Evolutionary conservation across 208 protist genomes (phyloP), one percentile per base, ranked within the genome.

Genomic region (Phytomonas sp.): DNA sequence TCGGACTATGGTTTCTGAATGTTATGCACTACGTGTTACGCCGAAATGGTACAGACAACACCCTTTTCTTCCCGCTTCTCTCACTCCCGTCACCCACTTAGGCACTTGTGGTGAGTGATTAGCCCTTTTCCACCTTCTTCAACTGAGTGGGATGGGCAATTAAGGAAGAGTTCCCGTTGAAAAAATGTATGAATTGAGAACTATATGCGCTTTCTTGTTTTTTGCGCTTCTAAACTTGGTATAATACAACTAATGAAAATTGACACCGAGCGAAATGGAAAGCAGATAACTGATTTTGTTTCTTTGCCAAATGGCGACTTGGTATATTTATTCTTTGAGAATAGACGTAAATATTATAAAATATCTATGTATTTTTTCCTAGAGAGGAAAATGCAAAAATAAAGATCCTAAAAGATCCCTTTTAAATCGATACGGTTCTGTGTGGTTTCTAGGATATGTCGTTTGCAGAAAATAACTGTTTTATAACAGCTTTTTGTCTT

Each of bases 151-250:
- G 36, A 9, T 40, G 9, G 36, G 4, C 4, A 40, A 40, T 40
- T 40, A 40, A 40, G 36, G 6, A 40, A 40, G 4, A 9, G 36
- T 40, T 9, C 36, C 36, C 36, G 36, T 40, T 40, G 36, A 62
- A 75, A 67, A 73, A 66, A 67, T 53, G 7, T 36, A 40, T n/a
- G 9, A 60, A 61, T 33, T 60, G 4, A 67, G 43, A 68, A 68
- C 34, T 68, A 6, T 28, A 46, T 68, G 5, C 30, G 4, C 64
- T 46, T 68, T 68, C 29, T 11, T 20, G 28, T 36, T 71, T 63
- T 64, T 63, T 63, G 59, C 17, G 11, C 62, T 40, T 40, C 36
- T 40, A 40, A 40, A 9, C 36, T 71, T 51, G 61, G 29, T 63
- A 34, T 56, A 30, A 28, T 29, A 20, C 23, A 68, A 46, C 34